Percentiles rank a stretch among this genome's conserved stretches.
These are phyloP conservation scores for Talaromyces amestolkiae DNA, from an alignment of 2,329 filamentous ascomycete genomes.

Conservation along the genomic window DNA sequence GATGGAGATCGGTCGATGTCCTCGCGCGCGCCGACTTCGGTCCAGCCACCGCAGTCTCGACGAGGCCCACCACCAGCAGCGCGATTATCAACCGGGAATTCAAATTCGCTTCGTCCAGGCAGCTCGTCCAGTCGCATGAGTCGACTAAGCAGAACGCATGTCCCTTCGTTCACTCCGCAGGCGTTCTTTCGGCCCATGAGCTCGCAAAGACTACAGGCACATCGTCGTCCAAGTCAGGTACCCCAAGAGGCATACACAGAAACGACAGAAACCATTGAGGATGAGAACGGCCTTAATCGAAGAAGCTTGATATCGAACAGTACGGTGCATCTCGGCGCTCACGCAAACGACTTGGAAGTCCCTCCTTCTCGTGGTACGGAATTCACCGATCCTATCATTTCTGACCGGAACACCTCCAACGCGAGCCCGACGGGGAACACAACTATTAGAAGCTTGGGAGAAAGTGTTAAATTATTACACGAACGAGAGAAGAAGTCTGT, in stretches of 20 bases:
- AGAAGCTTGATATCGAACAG: slow-evolving; percentile 60
- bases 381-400: slow-evolving; percentile 70
- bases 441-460: slow-evolving; percentile 64
- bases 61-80: slow-evolving; percentile 47
- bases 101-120: slow-evolving; percentile 52
- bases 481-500: slow-evolving; percentile 45
- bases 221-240: slow-evolving; percentile 60
- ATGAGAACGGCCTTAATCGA: slow-evolving; percentile 52
- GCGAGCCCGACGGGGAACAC: slow-evolving; percentile 65
- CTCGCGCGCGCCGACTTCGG: slow-evolving; percentile 42
- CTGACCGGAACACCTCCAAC: slow-evolving; percentile 69
- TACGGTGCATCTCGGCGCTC: slow-evolving; percentile 35
- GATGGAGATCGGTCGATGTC: slow-evolving; percentile 46
- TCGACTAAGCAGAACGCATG: slow-evolving; percentile 77
- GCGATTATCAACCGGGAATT: slow-evolving; percentile 38
- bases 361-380: slow-evolving; percentile 78
- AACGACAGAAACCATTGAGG: slow-evolving; percentile 43
- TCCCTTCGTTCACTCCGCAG: slow-evolving; percentile 81
- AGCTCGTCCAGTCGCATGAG: slow-evolving; percentile 53
- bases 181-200: slow-evolving; percentile 97
- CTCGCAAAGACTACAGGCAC: slow-evolving; percentile 88
- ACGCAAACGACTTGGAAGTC: slow-evolving; percentile 48
- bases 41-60: slow-evolving; percentile 57
- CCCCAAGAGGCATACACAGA: slow-evolving; percentile 39
- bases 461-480: slow-evolving; percentile 76